phyloP scores from a whole-genome alignment of 2,329 filamentous ascomycete genomes.

The Calonectria pauciramosa region DNA sequence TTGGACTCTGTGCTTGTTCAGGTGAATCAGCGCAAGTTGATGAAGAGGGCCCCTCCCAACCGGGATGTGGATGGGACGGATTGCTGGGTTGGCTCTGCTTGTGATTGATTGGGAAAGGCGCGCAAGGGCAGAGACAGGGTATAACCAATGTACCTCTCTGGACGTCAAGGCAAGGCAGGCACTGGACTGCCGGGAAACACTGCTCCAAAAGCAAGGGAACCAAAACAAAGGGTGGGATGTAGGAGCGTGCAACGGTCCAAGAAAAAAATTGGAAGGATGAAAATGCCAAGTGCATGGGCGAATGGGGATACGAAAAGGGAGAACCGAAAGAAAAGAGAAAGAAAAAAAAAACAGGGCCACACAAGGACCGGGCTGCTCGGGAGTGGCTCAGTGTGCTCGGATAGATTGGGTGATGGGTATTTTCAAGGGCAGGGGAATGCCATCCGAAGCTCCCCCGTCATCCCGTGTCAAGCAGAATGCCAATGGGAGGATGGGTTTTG shows the following conservation, averaged over 20 bases:
- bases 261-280: constrained; percentile 3
- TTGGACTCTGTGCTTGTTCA: constrained; percentile 19
- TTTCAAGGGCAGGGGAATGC: constrained; percentile 35
- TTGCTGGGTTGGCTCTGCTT: constrained; percentile 16
- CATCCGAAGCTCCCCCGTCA: constrained; percentile 32
- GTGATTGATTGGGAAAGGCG: constrained; percentile 29
- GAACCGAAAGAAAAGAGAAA: neutral
- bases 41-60: constrained; percentile 28
- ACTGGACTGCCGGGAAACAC: constrained; percentile 3
- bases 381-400: constrained; percentile 27
- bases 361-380: constrained; percentile 20
- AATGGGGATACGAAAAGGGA: constrained; percentile 11
- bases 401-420: constrained; percentile 24
- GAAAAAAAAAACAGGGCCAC: constrained; percentile 3
- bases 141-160: constrained; percentile 4
- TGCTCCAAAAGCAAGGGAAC: constrained; percentile 2
- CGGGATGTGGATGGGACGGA: constrained; percentile 20
- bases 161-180: neutral
- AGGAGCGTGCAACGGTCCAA: neutral
- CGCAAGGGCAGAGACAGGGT: constrained; percentile 22
- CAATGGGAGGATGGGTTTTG: constrained; percentile 33
- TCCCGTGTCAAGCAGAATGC: constrained; percentile 35
- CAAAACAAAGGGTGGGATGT: constrained; percentile 8
- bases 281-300: constrained; percentile 7
- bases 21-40: constrained; percentile 36